Conservation (phyloP, 1,139 yeast species). For the Debaryomyces sp. region DNA sequence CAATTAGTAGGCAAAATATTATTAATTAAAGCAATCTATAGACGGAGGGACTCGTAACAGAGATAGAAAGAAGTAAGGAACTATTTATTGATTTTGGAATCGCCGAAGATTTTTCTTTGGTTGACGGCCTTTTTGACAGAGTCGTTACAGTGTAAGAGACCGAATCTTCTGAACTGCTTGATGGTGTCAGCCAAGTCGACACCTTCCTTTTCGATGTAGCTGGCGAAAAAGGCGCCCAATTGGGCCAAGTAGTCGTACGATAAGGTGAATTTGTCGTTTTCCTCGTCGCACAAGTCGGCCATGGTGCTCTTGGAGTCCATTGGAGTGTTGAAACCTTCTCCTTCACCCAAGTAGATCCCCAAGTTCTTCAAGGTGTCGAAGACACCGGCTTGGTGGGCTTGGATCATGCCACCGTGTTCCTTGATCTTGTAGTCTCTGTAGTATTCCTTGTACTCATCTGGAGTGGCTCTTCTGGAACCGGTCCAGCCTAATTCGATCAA, state of each 20-base stretch:
- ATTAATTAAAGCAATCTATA: slow-evolving; percentile 4
- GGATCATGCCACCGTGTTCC: slow-evolving; percentile 74
- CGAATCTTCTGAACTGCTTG: slow-evolving; percentile 63
- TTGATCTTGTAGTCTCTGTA: slow-evolving; percentile 68
- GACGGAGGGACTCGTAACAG: background rate
- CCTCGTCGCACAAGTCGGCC: slow-evolving; percentile 28
- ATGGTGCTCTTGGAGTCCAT: slow-evolving; percentile 31
- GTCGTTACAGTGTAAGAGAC: slow-evolving; percentile 55
- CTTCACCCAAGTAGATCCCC: slow-evolving; percentile 64
- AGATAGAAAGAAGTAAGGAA: background rate
- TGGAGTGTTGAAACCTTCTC: slow-evolving; percentile 84
- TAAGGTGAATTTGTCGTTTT: slow-evolving; percentile 44
- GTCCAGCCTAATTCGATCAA: slow-evolving; percentile 87
- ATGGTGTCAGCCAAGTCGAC: slow-evolving; percentile 40
- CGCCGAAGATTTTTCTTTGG: slow-evolving; percentile 33
- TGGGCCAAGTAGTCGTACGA: slow-evolving; percentile 57
- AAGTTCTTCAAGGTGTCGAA: slow-evolving; percentile 60
- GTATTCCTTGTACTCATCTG: slow-evolving; percentile 70
- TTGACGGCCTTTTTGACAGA: slow-evolving; percentile 42
- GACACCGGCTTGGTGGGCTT: slow-evolving; percentile 75
- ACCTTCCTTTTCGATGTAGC: slow-evolving; percentile 33
- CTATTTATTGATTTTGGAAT: slow-evolving; percentile 4
- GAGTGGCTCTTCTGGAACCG: slow-evolving; percentile 74
- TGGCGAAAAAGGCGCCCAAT: slow-evolving; percentile 50
- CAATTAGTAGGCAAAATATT: background rate